phyloP scores from a whole-genome alignment of 352 stramenopile genomes.

The Phytopythium montanum region DNA sequence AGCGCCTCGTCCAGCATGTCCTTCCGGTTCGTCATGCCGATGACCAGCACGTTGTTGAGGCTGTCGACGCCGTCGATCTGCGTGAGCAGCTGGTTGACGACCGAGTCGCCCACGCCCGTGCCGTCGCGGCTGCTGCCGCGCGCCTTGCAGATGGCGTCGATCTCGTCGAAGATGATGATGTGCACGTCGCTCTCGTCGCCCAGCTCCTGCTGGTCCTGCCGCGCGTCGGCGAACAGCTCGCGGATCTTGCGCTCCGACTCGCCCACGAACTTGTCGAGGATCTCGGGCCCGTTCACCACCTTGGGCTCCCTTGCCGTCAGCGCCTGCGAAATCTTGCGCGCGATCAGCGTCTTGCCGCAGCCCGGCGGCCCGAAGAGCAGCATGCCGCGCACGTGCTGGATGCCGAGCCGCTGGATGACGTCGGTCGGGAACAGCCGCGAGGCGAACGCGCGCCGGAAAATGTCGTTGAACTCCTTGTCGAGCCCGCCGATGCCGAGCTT shows the following conservation, averaged over 20 bases:
- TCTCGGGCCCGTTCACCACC: slow-evolving; percentile 99
- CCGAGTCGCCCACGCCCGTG: slow-evolving; percentile 96
- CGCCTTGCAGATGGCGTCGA: slow-evolving; percentile 99
- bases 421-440: slow-evolving; percentile 96
- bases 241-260: slow-evolving; percentile 98
- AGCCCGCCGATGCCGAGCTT: slow-evolving; percentile 99
- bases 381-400: slow-evolving; percentile 97
- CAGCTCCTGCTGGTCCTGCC: slow-evolving; percentile 83
- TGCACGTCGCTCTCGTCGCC: slow-evolving; percentile 98
- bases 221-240: slow-evolving; percentile 96
- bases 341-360: slow-evolving; percentile 98
- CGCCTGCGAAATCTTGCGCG: slow-evolving; percentile 95
- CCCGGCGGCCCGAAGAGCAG: slow-evolving; percentile 84
- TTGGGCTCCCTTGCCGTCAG: slow-evolving; percentile 96
- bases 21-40: slow-evolving; percentile 99
- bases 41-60: slow-evolving; percentile 99
- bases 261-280: slow-evolving; percentile 99
- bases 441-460: slow-evolving; percentile 98
- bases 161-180: slow-evolving; percentile 99
- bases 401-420: slow-evolving; percentile 97
- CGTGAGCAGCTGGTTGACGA: slow-evolving; percentile 99
- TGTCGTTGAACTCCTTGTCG: slow-evolving; percentile 99
- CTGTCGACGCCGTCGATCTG: slow-evolving; percentile 99
- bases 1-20: slow-evolving; percentile 96
- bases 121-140: slow-evolving; percentile 91